Conservation (phyloP, 2,329 filamentous ascomycete species). For the Colletotrichum echinochloae region DNA sequence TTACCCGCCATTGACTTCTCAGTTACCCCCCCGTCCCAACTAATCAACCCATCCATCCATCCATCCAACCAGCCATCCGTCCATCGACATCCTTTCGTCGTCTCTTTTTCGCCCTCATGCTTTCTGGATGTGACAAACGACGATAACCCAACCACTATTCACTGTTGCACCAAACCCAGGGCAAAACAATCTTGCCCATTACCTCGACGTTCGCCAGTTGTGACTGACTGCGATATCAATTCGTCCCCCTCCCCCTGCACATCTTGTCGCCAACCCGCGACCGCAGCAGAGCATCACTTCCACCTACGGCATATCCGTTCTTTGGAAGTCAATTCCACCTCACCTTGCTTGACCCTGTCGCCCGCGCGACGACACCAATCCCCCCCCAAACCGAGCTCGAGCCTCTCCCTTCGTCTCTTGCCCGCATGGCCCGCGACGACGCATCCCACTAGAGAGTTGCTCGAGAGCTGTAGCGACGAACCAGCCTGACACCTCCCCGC, state of each 20-base stretch:
- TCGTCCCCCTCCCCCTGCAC: background rate
- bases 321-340: background rate
- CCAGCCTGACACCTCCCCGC: constrained; percentile 9
- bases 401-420: background rate
- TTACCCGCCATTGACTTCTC: background rate
- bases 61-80: background rate
- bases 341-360: background rate
- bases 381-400: constrained; percentile 13
- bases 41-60: background rate
- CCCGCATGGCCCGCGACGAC: constrained; percentile 33
- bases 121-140: background rate
- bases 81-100: background rate
- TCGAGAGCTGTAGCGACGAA: constrained; percentile 21
- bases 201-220: background rate
- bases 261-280: background rate
- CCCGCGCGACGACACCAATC: background rate
- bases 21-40: background rate
- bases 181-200: background rate
- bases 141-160: background rate
- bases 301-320: background rate
- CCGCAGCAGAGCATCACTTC: background rate
- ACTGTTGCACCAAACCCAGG: background rate
- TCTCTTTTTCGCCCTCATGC: background rate
- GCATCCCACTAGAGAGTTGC: constrained; percentile 11
- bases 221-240: background rate